Base-by-base conservation (phyloP, 2,329 filamentous ascomycete species). In the Neofusicoccum cordaticola region DNA sequence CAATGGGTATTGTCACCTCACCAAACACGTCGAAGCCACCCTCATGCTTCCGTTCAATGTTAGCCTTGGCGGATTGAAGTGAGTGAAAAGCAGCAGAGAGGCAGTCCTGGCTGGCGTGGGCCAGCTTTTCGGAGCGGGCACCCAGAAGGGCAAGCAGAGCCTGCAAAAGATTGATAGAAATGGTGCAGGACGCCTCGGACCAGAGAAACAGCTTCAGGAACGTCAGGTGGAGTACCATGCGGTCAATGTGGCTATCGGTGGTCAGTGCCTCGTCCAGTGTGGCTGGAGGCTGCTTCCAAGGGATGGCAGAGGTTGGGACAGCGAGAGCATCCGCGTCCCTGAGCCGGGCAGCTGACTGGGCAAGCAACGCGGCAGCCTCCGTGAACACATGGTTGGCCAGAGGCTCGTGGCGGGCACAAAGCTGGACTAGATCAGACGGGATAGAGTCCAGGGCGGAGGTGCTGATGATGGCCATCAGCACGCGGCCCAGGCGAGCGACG, bases 151-250 rank as follows among this genome's bases (percentile, higher is more conserved):
- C 63, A 60, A 64, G 63, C 52, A 60, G 35, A 6, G 52, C 41
- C 41, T 60, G 37, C 19, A 64, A 17, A 6, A 64, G 52, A 19
- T 45, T 27, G 19, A 27, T 12, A 6, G 63, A 60, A 2, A 64
- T 31, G 19, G 17, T 8, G 53, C 63, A 64, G 19, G 47, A 15
- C n/a, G 44, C 19, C 13, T 64, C 22, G 11, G 63, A 67, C 73
- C 72, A 75, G 61, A 70, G 75, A 3, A 71, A 75, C 65, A 69
- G 70, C 62, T 73, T 73, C 27, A 76, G 64, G 41, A 76, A 74
- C 5, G 61, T 66, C 11, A 75, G 60, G 62, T 71, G 72, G 0
- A 68, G 47, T 4, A 52, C 15, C 35, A 22, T 15, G 42, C 42
- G 41, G 17, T 42, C 52, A 17, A 35, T n/a, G 9, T 51, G 34